Base-by-base conservation (phyloP, 75 land plant species). In the Gnetum montanum region DNA sequence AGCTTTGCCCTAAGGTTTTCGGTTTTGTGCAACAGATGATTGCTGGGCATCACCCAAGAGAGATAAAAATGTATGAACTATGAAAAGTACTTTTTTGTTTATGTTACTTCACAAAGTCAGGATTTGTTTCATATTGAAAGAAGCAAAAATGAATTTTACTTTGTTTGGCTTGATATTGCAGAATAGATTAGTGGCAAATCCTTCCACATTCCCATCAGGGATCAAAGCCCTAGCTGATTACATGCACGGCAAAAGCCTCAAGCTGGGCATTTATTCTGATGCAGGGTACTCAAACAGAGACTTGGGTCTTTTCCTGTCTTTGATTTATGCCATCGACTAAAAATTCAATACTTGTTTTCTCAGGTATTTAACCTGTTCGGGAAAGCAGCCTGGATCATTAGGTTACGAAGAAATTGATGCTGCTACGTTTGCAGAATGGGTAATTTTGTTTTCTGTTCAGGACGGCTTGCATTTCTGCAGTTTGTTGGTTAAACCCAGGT, bases 401-500 rank as follows among this genome's bases (percentile, higher is more conserved):
- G 94, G 95, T 11, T 22, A 84, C 53, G 97, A 92, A 31, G 60
- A 73, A 51, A 61, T 81, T 60, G 97, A 88, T 74, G 97, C 94
- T 15, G 63, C 69, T 25, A 88, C 83, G 3, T 92, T 92, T 67
- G 89, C 95, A 34, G 59, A 65, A 7, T 92, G 97, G 97, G 96
- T 90, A 61, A 16, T 61, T 19, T 11, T 46, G 12, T n/a, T 27
- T 10, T 18, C 19, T 31, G 23, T 47, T 10, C 26, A 8, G 0
- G 5, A 6, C 24, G 5, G n/a, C n/a, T n/a, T n/a, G n/a, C n/a
- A n/a, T n/a, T n/a, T n/a, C n/a, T n/a, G n/a, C n/a, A n/a, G n/a
- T n/a, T n/a, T n/a, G n/a, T n/a, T n/a, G n/a, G n/a, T n/a, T n/a
- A n/a, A n/a, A n/a, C n/a, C n/a, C n/a, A n/a, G n/a, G n/a, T n/a